Percentiles rank a stretch among this genome's conserved stretches.
These are phyloP conservation scores for Phascolomyces articulosus DNA, from an alignment of 371 early-diverging fungal genomes.

Conservation along the genomic window DNA sequence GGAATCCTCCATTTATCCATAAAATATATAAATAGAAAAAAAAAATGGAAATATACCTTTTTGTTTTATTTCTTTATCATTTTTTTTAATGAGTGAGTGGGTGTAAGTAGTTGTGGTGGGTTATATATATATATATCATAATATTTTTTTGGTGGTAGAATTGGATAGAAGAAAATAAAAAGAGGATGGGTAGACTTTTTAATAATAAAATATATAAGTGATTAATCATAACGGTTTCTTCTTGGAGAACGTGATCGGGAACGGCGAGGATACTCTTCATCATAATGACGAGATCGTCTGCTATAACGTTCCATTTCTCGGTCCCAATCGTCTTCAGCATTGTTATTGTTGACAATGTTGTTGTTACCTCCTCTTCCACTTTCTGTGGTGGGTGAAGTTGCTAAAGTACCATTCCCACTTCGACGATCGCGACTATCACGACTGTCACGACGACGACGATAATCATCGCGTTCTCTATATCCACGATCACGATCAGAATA, in stretches of 20 bases:
- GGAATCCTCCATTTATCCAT: too few species aligned
- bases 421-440: conserved; percentile 24
- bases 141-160: too few species aligned
- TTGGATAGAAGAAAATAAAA: neutral
- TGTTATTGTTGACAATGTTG: neutral
- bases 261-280: conserved; percentile 17
- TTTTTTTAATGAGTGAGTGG: too few species aligned
- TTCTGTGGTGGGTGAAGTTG: neutral
- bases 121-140: too few species aligned
- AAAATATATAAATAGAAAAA: too few species aligned
- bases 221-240: conserved; percentile 22
- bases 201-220: neutral
- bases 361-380: conserved; percentile 8
- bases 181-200: too few species aligned
- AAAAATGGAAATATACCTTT: too few species aligned
- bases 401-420: neutral
- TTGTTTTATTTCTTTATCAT: too few species aligned
- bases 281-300: conserved; percentile 18
- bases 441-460: conserved; percentile 30
- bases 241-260: conserved; percentile 31
- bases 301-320: conserved; percentile 30
- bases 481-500: conserved; percentile 54
- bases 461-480: conserved; percentile 35
- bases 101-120: too few species aligned
- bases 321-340: conserved; percentile 30